Percentiles rank a stretch among this genome's conserved stretches.
These are phyloP conservation scores for Saturnispora bothae DNA, from an alignment of 805 yeast genomes.

Conservation along the genomic window DNA sequence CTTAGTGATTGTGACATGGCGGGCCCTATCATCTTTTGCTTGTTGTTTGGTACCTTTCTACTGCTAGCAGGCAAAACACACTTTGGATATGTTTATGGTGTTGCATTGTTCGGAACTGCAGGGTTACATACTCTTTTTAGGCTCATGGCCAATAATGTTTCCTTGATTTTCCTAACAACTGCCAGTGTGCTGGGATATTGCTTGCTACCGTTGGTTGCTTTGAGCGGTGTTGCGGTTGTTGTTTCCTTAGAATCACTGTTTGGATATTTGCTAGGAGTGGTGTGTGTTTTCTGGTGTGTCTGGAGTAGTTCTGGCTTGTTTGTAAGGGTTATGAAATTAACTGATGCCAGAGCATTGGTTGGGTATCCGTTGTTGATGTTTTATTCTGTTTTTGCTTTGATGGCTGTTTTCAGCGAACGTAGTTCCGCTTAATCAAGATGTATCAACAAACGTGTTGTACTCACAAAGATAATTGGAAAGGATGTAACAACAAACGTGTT, in stretches of 20 bases:
- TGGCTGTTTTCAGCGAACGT: conserved; percentile 66
- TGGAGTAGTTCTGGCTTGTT: conserved; percentile 89
- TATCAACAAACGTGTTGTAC: too few relatives aligned
- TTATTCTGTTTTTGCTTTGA: conserved; percentile 87
- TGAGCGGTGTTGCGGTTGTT: conserved; percentile 62
- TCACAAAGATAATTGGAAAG: too few relatives aligned
- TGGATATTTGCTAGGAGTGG: conserved; percentile 60
- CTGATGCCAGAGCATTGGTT: conserved; percentile 77
- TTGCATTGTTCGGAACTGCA: conserved; percentile 82
- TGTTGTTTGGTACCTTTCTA: conserved; percentile 74
- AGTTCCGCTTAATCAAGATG: conserved; percentile 13
- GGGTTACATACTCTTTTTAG: conserved; percentile 78
- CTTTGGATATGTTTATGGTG: conserved; percentile 94
- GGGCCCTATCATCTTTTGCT: conserved; percentile 85
- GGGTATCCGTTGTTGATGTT: conserved; percentile 91
- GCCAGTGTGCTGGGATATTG: conserved; percentile 94
- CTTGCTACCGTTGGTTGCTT: conserved; percentile 73
- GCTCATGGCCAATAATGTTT: conserved; percentile 55
- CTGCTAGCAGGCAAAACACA: conserved; percentile 88
- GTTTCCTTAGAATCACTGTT: conserved; percentile 56
- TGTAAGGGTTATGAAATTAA: conserved; percentile 70
- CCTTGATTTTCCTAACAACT: conserved; percentile 51
- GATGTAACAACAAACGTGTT: too few relatives aligned
- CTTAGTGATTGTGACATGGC: conserved; percentile 89
- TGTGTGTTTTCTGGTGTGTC: conserved; percentile 83